These are phyloP conservation scores for Leucocoprinus birnbaumii DNA, from an alignment of 768 basidiomycete species.

Conservation along the genomic window DNA sequence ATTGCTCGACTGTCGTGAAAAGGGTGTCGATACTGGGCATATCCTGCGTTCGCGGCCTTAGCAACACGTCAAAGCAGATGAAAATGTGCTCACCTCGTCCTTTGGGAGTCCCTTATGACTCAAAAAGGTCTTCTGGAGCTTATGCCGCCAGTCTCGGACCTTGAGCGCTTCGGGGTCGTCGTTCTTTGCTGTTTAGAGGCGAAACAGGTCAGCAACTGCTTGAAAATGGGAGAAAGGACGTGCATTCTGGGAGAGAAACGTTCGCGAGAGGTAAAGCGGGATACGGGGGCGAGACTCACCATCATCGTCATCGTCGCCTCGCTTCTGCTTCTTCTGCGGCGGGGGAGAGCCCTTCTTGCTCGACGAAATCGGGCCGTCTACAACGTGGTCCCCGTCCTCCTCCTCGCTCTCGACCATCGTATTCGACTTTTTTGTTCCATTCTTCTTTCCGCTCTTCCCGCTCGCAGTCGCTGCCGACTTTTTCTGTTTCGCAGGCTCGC, in stretches of 20 bases:
- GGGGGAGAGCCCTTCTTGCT: conserved; percentile 62
- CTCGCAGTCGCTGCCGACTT: conserved; percentile 27
- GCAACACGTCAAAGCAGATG: conserved; percentile 4
- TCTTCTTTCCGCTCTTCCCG: conserved; percentile 43
- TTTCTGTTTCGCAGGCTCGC: conserved; percentile 29
- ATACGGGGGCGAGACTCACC: conserved; percentile 37
- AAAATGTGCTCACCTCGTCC: conserved; percentile 50
- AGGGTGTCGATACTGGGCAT: conserved; percentile 71
- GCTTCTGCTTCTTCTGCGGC: conserved; percentile 62
- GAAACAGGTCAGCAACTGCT: background rate
- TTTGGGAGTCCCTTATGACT: conserved; percentile 62
- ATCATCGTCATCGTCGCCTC: conserved; percentile 59
- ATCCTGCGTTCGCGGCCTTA: conserved; percentile 42
- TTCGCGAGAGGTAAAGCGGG: background rate
- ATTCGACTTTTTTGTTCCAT: conserved; percentile 49
- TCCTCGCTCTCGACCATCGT: conserved; percentile 66
- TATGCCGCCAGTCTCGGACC: conserved; percentile 91
- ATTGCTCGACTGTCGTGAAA: conserved; percentile 75
- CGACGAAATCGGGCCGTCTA: conserved; percentile 46
- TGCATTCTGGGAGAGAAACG: background rate
- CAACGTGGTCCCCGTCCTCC: conserved; percentile 38
- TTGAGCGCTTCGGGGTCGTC: conserved; percentile 62
- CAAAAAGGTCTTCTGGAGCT: conserved; percentile 84
- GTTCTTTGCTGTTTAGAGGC: conserved; percentile 36
- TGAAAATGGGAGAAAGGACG: background rate